A percentile compares a stretch with the other conserved stretches of the same genome.
These are phyloP conservation scores for Friedmanniomyces endolithicus DNA, from an alignment of 495 filamentous ascomycete genomes.

Conservation along the genomic window DNA sequence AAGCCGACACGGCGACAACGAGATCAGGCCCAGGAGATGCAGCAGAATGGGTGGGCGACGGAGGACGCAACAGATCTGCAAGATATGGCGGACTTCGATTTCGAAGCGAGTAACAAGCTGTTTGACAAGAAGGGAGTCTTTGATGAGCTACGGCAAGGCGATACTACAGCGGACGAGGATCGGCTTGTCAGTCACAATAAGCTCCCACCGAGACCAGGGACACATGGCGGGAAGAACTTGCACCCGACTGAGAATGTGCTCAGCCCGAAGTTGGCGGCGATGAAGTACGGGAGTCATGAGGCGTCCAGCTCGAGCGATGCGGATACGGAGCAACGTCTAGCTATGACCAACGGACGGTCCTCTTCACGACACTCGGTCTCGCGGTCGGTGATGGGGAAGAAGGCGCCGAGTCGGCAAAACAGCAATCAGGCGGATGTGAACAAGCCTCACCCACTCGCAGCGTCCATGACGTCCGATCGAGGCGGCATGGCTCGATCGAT, in stretches of 20 bases:
- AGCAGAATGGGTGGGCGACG: constrained; percentile 82
- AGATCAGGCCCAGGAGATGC: constrained; percentile 43
- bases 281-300: constrained; percentile 28
- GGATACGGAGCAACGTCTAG: constrained; percentile 45
- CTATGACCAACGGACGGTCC: constrained; percentile 26
- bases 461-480: constrained; percentile 14
- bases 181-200: constrained; percentile 84
- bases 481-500: background rate
- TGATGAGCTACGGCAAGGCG: constrained; percentile 74
- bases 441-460: constrained; percentile 13
- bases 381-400: constrained; percentile 27
- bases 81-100: constrained; percentile 88
- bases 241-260: constrained; percentile 89
- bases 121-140: constrained; percentile 90
- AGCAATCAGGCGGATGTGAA: constrained; percentile 13
- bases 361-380: constrained; percentile 41
- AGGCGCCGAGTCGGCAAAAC: constrained; percentile 22
- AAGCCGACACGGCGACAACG: constrained; percentile 30
- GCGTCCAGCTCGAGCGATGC: constrained; percentile 55
- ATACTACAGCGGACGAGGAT: constrained; percentile 75
- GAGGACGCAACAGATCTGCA: constrained; percentile 97
- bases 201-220: constrained; percentile 52
- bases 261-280: constrained; percentile 35
- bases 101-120: constrained; percentile 71
- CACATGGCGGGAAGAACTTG: constrained; percentile 75